Base-by-base conservation (phyloP, 2,329 filamentous ascomycete species). In the Metarhizium album region DNA sequence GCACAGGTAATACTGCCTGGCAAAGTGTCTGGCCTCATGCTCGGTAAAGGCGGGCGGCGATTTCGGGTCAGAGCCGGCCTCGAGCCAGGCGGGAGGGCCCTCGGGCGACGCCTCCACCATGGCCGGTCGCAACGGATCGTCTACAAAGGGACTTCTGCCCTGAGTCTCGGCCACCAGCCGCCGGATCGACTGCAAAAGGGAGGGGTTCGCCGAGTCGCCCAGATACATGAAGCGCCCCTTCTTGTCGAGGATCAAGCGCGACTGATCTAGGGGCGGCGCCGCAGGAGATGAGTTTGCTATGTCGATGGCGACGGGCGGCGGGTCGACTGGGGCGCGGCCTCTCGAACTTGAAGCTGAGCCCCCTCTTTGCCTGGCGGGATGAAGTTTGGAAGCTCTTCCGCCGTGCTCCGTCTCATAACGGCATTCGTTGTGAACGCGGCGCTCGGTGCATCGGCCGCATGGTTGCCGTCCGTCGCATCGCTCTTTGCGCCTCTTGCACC, bases 51-150 rank as follows among this genome's bases (percentile, higher is more conserved):
- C 31, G 7, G 49, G 49, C 6, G 33, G 33, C 4, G 24, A 11
- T 2, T 51, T 24, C 4, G 4, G 43, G 33, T 40, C 49, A 9
- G 45, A 43, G 3, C 43, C 48, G n/a, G 38, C 38, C 3, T 53
- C 46, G 4, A 58, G 49, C 59, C 58, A 59, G 22, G 50, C 57
- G n/a, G 52, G 49, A 18, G 48, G 47, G n/a, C 49, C 53, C 14
- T 55, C 54, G 4, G 60, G 60, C 1, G 55, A 54, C 5, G 58
- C 59, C 48, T 63, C 61, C 8, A 63, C 60, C 33, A 63, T 55
- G 42, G 57, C 42, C 8, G 62, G 55, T 8, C 59, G 55, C n/a
- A 62, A 47, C 1, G 61, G 60, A 42, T 63, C 60, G n/a, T 63
- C 60, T 8, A 56, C 55, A 47, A 63, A 62, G 8, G 56, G 31